Base-by-base conservation (phyloP, 306 rosid species). In the Pachyrhizus erosus region DNA sequence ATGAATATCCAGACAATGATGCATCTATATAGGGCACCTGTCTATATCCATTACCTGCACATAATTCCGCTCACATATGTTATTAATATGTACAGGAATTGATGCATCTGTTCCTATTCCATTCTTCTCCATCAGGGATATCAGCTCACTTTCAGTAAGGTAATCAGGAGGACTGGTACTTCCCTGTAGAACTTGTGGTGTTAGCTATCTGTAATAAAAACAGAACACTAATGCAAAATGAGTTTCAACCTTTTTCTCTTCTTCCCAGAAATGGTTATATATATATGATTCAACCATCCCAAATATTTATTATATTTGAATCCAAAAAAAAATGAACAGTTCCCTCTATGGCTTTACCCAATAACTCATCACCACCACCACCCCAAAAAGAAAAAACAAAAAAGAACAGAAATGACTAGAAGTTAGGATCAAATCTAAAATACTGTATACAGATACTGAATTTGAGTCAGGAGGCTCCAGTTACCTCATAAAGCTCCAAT, bases 81-180 rank as follows among this genome's bases (percentile, higher is more conserved):
- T 95, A 90, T 93, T 95, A 83, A 95, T 90, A 87, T 95, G 99
- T 73, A 91, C 98, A 37, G 99, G 84, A 86, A 95, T 95, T 73
- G 99, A 95, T 66, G 97, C 98, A 91, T 95, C 99, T 3, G 99
- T 95, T 73, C 99, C 99, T 52, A 95, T 91, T 79, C 97, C 99
- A 85, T 95, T 70, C 86, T 95, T 95, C 89, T 95, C 99, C 99
- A 95, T 95, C 60, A 93, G 91, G 77, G 98, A 93, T 79, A 95
- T 95, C 87, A 95, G 91, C 78, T 95, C 99, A 87, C 98, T 95
- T 84, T 95, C 99, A 52, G 89, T 95, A 69, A 93, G 93, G 89
- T 84, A 93, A 81, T 95, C 99, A 7, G 99, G 98, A 86, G 99
- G 90, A 11, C 87, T 24, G 45, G 99, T 95, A 57, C 58, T 89